Conservation (phyloP, 2,329 filamentous ascomycete species). For the Talaromyces funiculosus region DNA sequence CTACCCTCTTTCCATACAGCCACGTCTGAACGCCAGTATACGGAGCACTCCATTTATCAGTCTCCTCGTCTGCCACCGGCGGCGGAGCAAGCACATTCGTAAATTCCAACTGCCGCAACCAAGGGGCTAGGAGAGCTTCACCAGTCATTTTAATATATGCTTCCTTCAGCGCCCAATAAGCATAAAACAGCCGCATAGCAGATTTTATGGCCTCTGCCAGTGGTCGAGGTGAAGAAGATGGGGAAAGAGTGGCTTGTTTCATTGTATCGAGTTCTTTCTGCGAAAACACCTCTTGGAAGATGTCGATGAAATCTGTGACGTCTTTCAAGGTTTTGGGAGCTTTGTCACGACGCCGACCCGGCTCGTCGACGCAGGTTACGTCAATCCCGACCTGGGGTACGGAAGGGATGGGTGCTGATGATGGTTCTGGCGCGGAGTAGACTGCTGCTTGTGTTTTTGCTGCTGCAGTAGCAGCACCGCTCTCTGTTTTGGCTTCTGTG, state of each 20-base stretch:
- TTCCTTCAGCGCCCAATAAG: conserved; percentile 61
- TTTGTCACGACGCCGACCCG: conserved; percentile 39
- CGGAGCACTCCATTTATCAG: conserved; percentile 30
- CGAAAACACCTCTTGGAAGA: conserved; percentile 57
- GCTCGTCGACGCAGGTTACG: conserved; percentile 58
- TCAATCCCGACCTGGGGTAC: conserved; percentile 52
- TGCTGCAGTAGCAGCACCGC: too few species aligned
- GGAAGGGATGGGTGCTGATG: conserved; percentile 14
- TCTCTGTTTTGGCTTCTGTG: not conserved
- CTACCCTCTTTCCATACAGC: conserved; percentile 42
- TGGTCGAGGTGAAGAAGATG: conserved; percentile 25
- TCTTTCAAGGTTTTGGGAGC: conserved; percentile 46
- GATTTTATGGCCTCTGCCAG: conserved; percentile 46
- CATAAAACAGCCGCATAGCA: conserved; percentile 57
- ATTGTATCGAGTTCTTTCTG: conserved; percentile 51
- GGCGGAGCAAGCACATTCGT: conserved; percentile 50
- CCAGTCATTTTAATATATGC: conserved; percentile 63
- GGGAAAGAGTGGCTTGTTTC: conserved; percentile 32
- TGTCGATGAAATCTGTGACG: conserved; percentile 54
- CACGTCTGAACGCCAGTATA: conserved; percentile 45
- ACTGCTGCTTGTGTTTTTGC: not conserved
- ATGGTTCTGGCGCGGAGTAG: conserved; percentile 9
- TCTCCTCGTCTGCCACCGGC: conserved; percentile 10
- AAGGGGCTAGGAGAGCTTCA: conserved; percentile 56
- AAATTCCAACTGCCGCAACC: conserved; percentile 58